Percentiles rank a stretch among this genome's conserved stretches.
These are phyloP conservation scores for Nannizziopsis barbatae DNA, from an alignment of 2,329 filamentous ascomycete genomes.

Conservation along the genomic window DNA sequence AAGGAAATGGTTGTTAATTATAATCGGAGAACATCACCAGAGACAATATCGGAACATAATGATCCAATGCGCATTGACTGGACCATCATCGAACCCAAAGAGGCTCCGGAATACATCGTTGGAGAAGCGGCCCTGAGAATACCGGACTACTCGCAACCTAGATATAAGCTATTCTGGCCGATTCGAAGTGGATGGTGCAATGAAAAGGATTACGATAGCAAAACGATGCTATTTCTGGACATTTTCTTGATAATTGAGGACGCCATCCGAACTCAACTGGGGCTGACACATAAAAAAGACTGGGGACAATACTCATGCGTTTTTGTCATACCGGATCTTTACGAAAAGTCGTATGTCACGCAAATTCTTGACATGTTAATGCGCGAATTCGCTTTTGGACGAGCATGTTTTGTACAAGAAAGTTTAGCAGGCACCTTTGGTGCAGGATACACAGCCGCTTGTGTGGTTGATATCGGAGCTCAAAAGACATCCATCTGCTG, in stretches of 20 bases:
- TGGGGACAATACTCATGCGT: constrained; percentile 90
- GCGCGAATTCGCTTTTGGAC: constrained; percentile 77
- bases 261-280: constrained; percentile 74
- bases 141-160: constrained; percentile 75
- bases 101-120: constrained; percentile 66
- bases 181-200: constrained; percentile 79
- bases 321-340: constrained; percentile 93
- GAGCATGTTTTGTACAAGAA: constrained; percentile 90
- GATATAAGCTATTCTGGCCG: constrained; percentile 90
- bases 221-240: constrained; percentile 72
- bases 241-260: constrained; percentile 79
- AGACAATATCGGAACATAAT: constrained; percentile 87
- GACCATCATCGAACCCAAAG: constrained; percentile 62
- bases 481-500: constrained; percentile 97
- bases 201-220: constrained; percentile 72
- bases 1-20: constrained; percentile 92
- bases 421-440: constrained; percentile 90
- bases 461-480: constrained; percentile 90
- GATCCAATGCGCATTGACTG: constrained; percentile 89
- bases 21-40: constrained; percentile 72
- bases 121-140: constrained; percentile 75
- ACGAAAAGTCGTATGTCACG: constrained; percentile 87
- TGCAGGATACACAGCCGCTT: constrained; percentile 84
- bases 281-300: constrained; percentile 62
- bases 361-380: constrained; percentile 74